phyloP scores from a whole-genome alignment of 2,329 filamentous ascomycete species.

The Talaromyces sp. region DNA sequence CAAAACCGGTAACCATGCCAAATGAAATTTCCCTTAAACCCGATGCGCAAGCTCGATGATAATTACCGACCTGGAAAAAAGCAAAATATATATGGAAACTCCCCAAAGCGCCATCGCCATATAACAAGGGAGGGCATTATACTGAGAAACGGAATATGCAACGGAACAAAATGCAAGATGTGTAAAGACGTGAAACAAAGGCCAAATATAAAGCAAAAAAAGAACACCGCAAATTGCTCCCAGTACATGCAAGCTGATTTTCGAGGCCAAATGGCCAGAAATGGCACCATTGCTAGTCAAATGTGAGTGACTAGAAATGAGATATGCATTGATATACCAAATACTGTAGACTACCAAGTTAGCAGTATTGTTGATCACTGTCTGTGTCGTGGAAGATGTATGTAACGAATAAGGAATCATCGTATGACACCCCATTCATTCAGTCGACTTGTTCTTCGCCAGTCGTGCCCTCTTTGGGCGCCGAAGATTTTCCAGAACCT shows the following conservation, averaged over 20 bases:
- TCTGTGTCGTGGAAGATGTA: background rate
- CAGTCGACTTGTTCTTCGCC: slow-evolving; percentile 61
- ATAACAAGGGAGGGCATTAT: background rate
- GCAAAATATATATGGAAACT: background rate
- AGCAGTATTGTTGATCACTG: background rate
- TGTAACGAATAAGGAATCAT: slow-evolving; percentile 19
- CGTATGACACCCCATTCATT: slow-evolving; percentile 82
- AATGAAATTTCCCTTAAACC: background rate
- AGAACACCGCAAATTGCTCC: background rate
- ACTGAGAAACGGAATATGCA: background rate
- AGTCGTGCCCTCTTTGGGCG: slow-evolving; percentile 63
- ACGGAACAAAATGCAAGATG: background rate
- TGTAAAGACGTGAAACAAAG: background rate
- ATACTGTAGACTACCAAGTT: background rate
- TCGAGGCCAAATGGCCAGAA: background rate
- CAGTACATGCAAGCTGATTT: slow-evolving; percentile 3
- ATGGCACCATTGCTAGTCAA: background rate
- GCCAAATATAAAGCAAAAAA: background rate
- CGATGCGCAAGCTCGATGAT: background rate
- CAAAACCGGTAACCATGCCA: background rate
- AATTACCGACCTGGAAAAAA: background rate
- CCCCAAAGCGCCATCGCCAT: background rate
- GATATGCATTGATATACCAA: background rate
- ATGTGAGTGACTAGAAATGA: background rate
- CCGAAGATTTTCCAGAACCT: slow-evolving; percentile 97